Percentiles rank a stretch among this genome's conserved stretches.
Conservation (phyloP, 176 grass and related monocot species). For the Zea luxurians region DNA sequence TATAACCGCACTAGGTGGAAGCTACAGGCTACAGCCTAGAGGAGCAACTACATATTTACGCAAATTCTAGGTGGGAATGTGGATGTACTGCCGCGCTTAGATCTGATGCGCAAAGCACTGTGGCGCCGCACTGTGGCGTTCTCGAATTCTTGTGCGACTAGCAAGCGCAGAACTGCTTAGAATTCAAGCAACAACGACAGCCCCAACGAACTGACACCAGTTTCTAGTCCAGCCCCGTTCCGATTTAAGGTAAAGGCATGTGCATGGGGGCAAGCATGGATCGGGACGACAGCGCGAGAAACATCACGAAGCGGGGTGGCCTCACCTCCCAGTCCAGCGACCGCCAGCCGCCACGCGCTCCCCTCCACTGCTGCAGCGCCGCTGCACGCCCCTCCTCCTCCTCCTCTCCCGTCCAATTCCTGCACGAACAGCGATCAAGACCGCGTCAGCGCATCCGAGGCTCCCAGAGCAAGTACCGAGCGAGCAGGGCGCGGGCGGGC, state of each 20-base stretch:
- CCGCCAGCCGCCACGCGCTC: neutral
- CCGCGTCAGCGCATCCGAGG: neutral
- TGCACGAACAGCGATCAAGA: neutral
- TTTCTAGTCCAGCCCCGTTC: neutral
- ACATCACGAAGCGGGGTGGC: neutral
- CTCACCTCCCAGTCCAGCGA: slow-evolving; percentile 30
- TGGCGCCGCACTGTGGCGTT: neutral
- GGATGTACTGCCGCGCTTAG: neutral
- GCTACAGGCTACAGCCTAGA: neutral
- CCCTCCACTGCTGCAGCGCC: slow-evolving; percentile 11
- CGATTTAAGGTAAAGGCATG: neutral
- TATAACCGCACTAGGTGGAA: neutral
- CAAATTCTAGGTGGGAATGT: neutral
- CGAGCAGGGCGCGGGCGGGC: no score
- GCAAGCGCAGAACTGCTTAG: neutral
- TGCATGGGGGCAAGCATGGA: neutral
- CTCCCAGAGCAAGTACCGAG: neutral
- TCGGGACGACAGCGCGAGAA: neutral
- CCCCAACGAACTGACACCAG: neutral
- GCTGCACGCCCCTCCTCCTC: neutral
- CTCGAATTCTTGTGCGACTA: neutral
- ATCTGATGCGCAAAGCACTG: neutral
- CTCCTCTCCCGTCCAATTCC: slow-evolving; percentile 28
- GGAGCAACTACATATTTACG: neutral
- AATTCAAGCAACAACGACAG: neutral